phyloP scores from a whole-genome alignment of 257 asterid species.

The Linaria vulgaris region DNA sequence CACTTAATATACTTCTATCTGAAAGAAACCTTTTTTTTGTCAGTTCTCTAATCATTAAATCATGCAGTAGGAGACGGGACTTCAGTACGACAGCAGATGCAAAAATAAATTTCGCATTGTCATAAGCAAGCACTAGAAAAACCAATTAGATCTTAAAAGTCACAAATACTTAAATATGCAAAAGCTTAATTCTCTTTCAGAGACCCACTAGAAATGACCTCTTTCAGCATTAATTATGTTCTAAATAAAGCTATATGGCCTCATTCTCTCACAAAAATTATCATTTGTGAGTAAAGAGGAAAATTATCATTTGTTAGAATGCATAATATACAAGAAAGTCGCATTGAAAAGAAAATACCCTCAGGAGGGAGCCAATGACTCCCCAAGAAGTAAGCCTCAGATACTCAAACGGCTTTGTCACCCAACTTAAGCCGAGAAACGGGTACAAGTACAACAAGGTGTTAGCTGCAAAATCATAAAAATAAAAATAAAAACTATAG shows the following conservation, averaged over 20 bases:
- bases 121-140: background rate
- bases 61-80: background rate
- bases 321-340: background rate
- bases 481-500: background rate
- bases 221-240: background rate
- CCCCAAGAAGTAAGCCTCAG: conserved; percentile 40
- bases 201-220: background rate
- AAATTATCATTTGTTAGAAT: background rate
- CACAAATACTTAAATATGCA: background rate
- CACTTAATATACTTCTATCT: background rate
- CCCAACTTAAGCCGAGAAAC: conserved; percentile 30
- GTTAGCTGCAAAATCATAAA: conserved; percentile 34
- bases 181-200: background rate
- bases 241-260: background rate
- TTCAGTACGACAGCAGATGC: background rate
- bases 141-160: background rate
- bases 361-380: conserved; percentile 45
- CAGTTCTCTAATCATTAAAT: background rate
- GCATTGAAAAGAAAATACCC: conserved; percentile 28
- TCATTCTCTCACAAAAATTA: background rate
- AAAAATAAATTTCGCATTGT: background rate
- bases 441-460: conserved; percentile 34
- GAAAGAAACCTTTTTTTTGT: too few species aligned
- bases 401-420: conserved; percentile 34
- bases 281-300: background rate